Evolutionary conservation across 73 alveolate species (phyloP).

Genomic region (Tetrahymena malaccensis): DNA sequence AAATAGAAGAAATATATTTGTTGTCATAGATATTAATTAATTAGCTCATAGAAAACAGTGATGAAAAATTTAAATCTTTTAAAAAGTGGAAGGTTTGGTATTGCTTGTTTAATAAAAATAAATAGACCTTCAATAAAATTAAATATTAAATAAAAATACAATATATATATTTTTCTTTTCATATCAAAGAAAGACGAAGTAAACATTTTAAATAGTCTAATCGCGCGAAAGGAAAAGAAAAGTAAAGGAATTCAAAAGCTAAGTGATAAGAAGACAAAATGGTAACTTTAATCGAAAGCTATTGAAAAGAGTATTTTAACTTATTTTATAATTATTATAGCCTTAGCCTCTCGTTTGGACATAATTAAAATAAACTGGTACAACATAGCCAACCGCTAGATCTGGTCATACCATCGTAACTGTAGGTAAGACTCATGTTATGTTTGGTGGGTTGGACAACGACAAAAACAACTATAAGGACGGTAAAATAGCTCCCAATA

Average conservation of each 20-base stretch:
- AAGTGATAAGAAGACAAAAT: background rate
- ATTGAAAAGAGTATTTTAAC: background rate
- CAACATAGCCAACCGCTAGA: constrained; percentile 64
- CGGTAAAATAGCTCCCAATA: constrained; percentile 62
- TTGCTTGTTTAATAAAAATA: background rate
- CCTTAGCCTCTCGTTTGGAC: constrained; percentile 86
- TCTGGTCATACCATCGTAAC: constrained; percentile 78
- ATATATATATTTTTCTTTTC: background rate
- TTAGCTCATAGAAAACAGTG: background rate
- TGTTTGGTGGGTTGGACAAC: constrained; percentile 81
- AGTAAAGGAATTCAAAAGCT: background rate
- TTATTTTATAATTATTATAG: constrained; percentile 10
- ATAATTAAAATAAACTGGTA: constrained; percentile 58
- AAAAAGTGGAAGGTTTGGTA: background rate
- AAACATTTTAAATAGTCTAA: background rate
- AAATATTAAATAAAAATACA: background rate
- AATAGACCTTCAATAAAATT: background rate
- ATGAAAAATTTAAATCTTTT: background rate
- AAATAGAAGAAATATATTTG: background rate
- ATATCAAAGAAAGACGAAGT: background rate
- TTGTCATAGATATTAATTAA: background rate
- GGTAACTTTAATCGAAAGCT: background rate
- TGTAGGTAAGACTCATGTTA: constrained; percentile 61
- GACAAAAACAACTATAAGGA: constrained; percentile 43
- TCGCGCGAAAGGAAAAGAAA: background rate